Evolutionary conservation across 768 basidiomycete genomes (phyloP).

Genomic region (Termitomyces sp.): DNA sequence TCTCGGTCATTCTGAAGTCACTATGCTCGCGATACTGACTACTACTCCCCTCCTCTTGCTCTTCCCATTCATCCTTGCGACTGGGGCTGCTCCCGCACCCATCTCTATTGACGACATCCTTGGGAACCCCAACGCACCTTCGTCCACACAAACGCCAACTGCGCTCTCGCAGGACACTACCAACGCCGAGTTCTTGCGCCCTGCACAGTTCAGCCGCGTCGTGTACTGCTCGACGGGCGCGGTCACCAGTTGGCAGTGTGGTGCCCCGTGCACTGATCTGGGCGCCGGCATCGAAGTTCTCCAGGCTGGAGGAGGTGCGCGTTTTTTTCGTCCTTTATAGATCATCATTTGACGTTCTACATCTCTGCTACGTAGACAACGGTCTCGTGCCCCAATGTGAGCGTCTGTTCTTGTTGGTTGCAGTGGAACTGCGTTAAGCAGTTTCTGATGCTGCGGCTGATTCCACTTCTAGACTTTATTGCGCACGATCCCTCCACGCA

Average conservation of each 20-base stretch:
- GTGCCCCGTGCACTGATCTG: conserved; percentile 24
- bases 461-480: conserved; percentile 23
- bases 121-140: not conserved
- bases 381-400: conserved; percentile 10
- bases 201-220: conserved; percentile 29
- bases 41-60: not conserved
- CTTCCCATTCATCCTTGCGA: not conserved
- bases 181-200: conserved; percentile 15
- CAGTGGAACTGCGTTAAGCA: too few species aligned
- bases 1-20: not conserved
- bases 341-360: not conserved
- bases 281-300: conserved; percentile 19
- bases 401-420: not conserved
- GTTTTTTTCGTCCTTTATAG: not conserved
- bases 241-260: conserved; percentile 29
- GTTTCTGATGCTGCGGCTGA: not conserved
- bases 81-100: not conserved
- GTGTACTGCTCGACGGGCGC: conserved; percentile 29
- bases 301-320: conserved; percentile 26
- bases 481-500: conserved; percentile 26
- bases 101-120: not conserved
- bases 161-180: not conserved
- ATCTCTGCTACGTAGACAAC: conserved; percentile 1
- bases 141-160: not conserved
- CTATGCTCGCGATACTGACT: not conserved